Evolutionary conservation across 495 filamentous ascomycete species (phyloP).

Genomic region (Penicillium antarcticum): DNA sequence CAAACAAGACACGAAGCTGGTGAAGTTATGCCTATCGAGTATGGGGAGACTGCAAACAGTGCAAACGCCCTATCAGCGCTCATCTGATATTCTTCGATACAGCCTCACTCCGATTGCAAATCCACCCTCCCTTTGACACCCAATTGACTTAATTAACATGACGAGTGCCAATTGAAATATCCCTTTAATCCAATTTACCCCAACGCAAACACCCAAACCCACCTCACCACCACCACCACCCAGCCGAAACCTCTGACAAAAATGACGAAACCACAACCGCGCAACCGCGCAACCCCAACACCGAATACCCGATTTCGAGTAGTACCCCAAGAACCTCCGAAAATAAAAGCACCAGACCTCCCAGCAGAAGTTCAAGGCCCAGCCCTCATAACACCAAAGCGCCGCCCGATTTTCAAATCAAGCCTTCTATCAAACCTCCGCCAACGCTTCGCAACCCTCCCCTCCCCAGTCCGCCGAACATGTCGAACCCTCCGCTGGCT

Average conservation of each 20-base stretch:
- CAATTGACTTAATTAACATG: background rate
- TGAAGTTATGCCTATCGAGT: no score
- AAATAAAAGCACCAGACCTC: background rate
- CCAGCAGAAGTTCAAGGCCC: slow-evolving; percentile 7
- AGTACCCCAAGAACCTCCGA: background rate
- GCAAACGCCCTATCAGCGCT: slow-evolving; percentile 13
- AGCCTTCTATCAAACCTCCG: slow-evolving; percentile 30
- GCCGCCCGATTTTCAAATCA: slow-evolving; percentile 5
- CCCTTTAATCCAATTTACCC: background rate
- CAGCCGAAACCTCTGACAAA: background rate
- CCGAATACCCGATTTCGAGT: slow-evolving; percentile 4
- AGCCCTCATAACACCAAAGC: slow-evolving; percentile 5
- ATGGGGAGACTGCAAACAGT: slow-evolving; percentile 10
- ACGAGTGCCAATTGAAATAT: background rate
- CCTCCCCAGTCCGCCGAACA: slow-evolving; percentile 23
- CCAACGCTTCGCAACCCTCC: slow-evolving; percentile 31
- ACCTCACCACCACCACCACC: background rate
- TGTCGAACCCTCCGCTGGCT: slow-evolving; percentile 46
- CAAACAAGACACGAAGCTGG: no score
- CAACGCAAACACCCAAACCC: background rate
- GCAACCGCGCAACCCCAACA: background rate
- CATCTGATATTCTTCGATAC: background rate
- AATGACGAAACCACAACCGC: slow-evolving; percentile 2
- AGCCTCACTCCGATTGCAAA: background rate
- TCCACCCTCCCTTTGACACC: background rate